Evolutionary conservation across 2,329 filamentous ascomycete species (phyloP).

Genomic region (Stagonosporopsis tanaceti): DNA sequence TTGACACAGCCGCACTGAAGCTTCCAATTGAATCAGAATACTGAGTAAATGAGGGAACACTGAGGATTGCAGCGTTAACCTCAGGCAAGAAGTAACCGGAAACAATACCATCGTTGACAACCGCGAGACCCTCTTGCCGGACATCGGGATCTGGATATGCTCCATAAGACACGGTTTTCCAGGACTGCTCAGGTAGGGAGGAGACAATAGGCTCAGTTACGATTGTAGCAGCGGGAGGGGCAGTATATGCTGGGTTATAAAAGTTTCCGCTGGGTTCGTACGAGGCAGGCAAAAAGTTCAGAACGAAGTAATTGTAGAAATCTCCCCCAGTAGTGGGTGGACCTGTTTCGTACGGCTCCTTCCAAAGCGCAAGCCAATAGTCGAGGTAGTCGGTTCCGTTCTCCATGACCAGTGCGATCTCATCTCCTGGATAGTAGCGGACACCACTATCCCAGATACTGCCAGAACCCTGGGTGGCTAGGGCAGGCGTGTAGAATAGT

Average conservation of each 20-base stretch:
- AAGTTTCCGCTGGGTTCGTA: too few relatives aligned
- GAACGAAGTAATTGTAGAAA: slow-evolving; percentile 50
- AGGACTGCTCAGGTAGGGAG: slow-evolving; percentile 27
- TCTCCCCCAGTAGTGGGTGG: slow-evolving; percentile 53
- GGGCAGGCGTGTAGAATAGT: slow-evolving; percentile 4
- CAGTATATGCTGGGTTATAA: too few relatives aligned
- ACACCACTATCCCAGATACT: slow-evolving; percentile 16
- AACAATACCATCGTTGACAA: slow-evolving; percentile 35
- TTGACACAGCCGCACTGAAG: too few relatives aligned
- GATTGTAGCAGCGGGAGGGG: too few relatives aligned
- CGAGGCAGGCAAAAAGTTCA: too few relatives aligned
- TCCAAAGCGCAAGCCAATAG: slow-evolving; percentile 35
- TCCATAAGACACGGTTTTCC: neutral
- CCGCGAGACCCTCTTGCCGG: slow-evolving; percentile 27
- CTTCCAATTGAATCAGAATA: too few relatives aligned
- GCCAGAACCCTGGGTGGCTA: too few relatives aligned
- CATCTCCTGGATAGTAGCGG: slow-evolving; percentile 49
- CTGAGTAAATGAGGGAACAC: too few relatives aligned
- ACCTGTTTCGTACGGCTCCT: slow-evolving; percentile 27
- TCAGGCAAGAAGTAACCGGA: slow-evolving; percentile 53
- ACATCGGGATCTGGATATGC: slow-evolving; percentile 24
- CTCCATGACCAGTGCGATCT: slow-evolving; percentile 34
- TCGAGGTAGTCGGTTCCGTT: slow-evolving; percentile 30
- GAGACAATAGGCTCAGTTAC: too few relatives aligned
- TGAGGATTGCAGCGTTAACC: too few relatives aligned